Evolutionary conservation across 805 yeast genomes (phyloP).

Genomic region (Yarrowia yakushimensis): DNA sequence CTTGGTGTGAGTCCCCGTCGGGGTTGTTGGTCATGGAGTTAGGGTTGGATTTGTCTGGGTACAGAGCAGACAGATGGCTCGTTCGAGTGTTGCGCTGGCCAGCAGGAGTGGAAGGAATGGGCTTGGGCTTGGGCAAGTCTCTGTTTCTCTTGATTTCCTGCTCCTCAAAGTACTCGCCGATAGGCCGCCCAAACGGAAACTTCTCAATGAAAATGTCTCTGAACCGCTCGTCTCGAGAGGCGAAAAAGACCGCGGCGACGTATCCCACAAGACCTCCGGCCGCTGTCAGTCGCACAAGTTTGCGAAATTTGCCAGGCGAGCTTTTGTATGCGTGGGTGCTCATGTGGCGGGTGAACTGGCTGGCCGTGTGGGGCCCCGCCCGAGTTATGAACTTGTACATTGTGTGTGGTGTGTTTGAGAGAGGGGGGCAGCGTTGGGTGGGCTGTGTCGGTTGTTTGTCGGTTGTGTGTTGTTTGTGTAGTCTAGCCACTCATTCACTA

Average conservation of each 20-base stretch:
- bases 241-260: constrained; percentile 10
- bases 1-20: constrained; percentile 12
- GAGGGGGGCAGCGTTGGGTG: not conserved
- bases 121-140: constrained; percentile 3
- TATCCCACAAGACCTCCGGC: not conserved
- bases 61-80: constrained; percentile 6
- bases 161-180: constrained; percentile 27
- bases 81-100: not conserved
- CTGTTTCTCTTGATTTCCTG: constrained; percentile 1
- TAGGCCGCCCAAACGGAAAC: constrained; percentile 24
- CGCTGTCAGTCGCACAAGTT: not conserved
- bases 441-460: not conserved
- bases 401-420: not conserved
- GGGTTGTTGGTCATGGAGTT: constrained; percentile 6
- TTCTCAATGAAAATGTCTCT: constrained; percentile 24
- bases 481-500: not conserved
- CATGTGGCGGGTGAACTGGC: not conserved
- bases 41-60: constrained; percentile 9
- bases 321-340: not conserved
- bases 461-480: not conserved
- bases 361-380: not conserved
- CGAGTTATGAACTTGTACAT: not conserved
- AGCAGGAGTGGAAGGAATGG: not conserved
- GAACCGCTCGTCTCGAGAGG: constrained; percentile 26
- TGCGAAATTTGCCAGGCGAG: constrained; percentile 1